Base-by-base conservation (phyloP, 2,329 filamentous ascomycete genomes). In the Diplodia mutila region DNA sequence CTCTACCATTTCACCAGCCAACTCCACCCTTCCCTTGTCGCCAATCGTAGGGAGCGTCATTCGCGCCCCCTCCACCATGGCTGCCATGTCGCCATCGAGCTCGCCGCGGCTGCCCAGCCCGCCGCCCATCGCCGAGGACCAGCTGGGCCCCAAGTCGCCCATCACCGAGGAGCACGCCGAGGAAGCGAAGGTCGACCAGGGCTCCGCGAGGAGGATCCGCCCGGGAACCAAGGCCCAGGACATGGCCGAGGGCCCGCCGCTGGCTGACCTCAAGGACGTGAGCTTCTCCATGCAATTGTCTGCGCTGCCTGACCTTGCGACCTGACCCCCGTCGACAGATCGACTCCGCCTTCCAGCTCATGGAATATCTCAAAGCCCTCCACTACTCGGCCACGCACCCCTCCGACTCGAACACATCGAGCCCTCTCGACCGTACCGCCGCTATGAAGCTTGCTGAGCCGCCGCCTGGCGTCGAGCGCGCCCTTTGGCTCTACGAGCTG, bases 401-500 rank as follows among this genome's bases (percentile, higher is more conserved):
- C 7, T 73, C 80, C 53, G 75, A 77, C 65, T 77, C 81, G 53
- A 74, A 86, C 70, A 87, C 87, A 71, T 90, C 89, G 39, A 82
- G 87, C 52, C 89, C 94, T 7, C 90, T 98, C 71, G 91, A 87
- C 67, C 90, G 91, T 74, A 85, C 89, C 37, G 90, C 91, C 51
- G 94, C 95, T 12, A 82, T 86, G 66, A 85, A 89, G 72, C 88
- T 99, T 48, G 90, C 93, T 46, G 89, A 89, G 53, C 91, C 94
- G 25, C 95, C 95, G 0, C 85, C 89, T 25, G 90, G 91, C 68
- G 90, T 95, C 71, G 93, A 97, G 76, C 89, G 90, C 71, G 92
- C 91, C 11, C 86, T 98, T 52, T 99, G 95, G 95, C 90, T 98
- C 54, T 99, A 98, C 82, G 95, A 99, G 81, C 90, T 99, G 61